Conservation (phyloP, 2,329 filamentous ascomycete species). For the Pseudohalonectria lignicola region DNA sequence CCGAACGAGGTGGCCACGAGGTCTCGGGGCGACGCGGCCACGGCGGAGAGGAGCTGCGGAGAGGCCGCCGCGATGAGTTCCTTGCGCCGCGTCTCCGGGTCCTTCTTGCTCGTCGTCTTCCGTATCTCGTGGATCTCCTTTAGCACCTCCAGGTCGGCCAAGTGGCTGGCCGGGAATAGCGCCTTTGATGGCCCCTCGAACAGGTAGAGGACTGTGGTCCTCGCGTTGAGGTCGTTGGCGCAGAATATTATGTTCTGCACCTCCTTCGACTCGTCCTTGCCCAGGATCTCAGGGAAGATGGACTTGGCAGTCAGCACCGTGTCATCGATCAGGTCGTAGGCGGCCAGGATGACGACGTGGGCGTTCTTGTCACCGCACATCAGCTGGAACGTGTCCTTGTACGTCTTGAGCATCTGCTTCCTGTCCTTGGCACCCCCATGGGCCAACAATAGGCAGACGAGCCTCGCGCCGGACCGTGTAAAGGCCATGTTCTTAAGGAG, state of each 20-base stretch:
- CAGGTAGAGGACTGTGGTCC: slow-evolving; percentile 66
- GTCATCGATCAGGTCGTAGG: slow-evolving; percentile 88
- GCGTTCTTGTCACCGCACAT: slow-evolving; percentile 75
- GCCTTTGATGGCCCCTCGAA: slow-evolving; percentile 57
- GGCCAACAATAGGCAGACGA: slow-evolving; percentile 74
- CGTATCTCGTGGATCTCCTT: slow-evolving; percentile 71
- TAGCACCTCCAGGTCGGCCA: slow-evolving; percentile 58
- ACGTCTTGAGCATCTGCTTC: slow-evolving; percentile 73
- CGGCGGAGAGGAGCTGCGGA: slow-evolving; percentile 61
- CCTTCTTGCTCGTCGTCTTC: slow-evolving; percentile 84
- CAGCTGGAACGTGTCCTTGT: slow-evolving; percentile 78
- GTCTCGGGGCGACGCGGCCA: slow-evolving; percentile 55
- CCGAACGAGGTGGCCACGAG: slow-evolving; percentile 71
- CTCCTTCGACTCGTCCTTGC: slow-evolving; percentile 53
- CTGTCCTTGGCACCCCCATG: slow-evolving; percentile 86
- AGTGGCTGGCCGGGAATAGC: slow-evolving; percentile 50
- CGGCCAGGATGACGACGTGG: slow-evolving; percentile 71
- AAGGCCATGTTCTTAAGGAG: slow-evolving; percentile 93
- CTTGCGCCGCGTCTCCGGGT: slow-evolving; percentile 60
- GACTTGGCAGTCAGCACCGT: slow-evolving; percentile 80
- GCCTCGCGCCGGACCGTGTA: slow-evolving; percentile 74
- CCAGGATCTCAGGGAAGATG: slow-evolving; percentile 78
- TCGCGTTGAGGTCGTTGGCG: slow-evolving; percentile 54
- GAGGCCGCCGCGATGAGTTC: slow-evolving; percentile 70
- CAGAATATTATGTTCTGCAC: slow-evolving; percentile 53